Conservation (phyloP, 768 basidiomycete species). For the Mycena olivaceomarginata region DNA sequence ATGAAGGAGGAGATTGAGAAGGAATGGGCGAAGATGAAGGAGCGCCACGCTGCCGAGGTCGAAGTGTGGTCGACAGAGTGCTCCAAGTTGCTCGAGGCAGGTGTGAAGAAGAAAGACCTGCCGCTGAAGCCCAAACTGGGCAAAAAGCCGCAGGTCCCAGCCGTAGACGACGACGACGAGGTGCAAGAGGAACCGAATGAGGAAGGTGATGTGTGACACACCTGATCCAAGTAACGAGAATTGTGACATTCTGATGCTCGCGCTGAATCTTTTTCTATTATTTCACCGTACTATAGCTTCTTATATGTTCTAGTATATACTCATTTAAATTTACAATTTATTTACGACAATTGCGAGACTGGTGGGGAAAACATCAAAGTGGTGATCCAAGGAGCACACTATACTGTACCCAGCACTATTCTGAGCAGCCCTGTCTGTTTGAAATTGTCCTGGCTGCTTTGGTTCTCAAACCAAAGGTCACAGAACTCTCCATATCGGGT, state of each 20-base stretch:
- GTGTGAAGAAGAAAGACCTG: not conserved
- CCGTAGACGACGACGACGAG: slow-evolving; percentile 30
- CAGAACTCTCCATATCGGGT: too few species aligned
- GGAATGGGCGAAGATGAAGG: slow-evolving; percentile 21
- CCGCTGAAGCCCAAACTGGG: slow-evolving; percentile 40
- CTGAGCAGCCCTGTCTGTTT: too few species aligned
- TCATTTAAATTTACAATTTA: slow-evolving; percentile 5
- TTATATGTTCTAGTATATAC: slow-evolving; percentile 9
- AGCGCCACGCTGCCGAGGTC: not conserved
- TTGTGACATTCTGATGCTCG: slow-evolving; percentile 16
- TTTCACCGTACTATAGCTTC: not conserved
- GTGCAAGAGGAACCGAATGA: slow-evolving; percentile 38
- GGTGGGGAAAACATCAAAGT: slow-evolving; percentile 10
- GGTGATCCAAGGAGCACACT: slow-evolving; percentile 20
- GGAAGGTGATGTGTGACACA: slow-evolving; percentile 22
- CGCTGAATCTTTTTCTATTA: not conserved
- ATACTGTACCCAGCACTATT: too few species aligned
- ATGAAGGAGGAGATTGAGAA: slow-evolving; percentile 8
- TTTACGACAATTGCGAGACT: not conserved
- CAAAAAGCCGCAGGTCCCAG: too few species aligned
- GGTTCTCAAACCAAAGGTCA: too few species aligned
- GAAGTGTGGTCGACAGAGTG: too few species aligned
- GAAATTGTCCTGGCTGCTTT: too few species aligned
- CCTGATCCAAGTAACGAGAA: slow-evolving; percentile 14
- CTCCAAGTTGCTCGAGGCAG: slow-evolving; percentile 10